phyloP scores from a whole-genome alignment of 83 land plant species.

The Isoetes engelmannii region DNA sequence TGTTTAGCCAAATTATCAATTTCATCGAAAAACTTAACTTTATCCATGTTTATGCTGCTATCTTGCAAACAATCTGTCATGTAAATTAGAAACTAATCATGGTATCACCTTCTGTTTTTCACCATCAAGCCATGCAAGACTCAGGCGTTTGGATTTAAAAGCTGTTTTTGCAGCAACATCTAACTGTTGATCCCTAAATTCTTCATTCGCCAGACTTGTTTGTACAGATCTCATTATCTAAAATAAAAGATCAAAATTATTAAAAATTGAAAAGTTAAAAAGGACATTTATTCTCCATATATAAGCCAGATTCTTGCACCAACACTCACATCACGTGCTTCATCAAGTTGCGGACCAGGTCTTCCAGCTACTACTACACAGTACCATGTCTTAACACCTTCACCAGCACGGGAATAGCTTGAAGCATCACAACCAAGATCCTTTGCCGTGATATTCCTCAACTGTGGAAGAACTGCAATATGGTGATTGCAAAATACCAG shows the following conservation, averaged over 20 bases:
- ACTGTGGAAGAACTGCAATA: conserved; percentile 57
- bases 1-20: not conserved
- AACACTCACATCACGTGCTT: conserved; percentile 56
- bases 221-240: not conserved
- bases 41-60: not conserved
- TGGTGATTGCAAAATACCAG: too few species aligned
- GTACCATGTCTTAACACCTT: conserved; percentile 59
- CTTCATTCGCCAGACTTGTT: not conserved
- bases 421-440: conserved; percentile 79
- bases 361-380: conserved; percentile 71
- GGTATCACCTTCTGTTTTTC: not conserved
- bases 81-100: not conserved
- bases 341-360: conserved; percentile 43
- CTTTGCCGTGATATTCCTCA: conserved; percentile 58
- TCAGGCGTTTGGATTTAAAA: not conserved
- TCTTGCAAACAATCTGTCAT: not conserved
- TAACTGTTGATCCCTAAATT: not conserved
- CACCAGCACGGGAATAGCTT: conserved; percentile 73
- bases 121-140: conserved; percentile 2
- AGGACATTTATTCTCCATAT: too few species aligned
- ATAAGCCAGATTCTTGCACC: not conserved
- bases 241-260: not conserved
- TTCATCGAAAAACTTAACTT: not conserved
- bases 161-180: not conserved
- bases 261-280: too few species aligned